Percentiles rank a stretch among this genome's conserved stretches.
Conservation (phyloP, 352 stramenopile species). For the Globisporangium nunn region DNA sequence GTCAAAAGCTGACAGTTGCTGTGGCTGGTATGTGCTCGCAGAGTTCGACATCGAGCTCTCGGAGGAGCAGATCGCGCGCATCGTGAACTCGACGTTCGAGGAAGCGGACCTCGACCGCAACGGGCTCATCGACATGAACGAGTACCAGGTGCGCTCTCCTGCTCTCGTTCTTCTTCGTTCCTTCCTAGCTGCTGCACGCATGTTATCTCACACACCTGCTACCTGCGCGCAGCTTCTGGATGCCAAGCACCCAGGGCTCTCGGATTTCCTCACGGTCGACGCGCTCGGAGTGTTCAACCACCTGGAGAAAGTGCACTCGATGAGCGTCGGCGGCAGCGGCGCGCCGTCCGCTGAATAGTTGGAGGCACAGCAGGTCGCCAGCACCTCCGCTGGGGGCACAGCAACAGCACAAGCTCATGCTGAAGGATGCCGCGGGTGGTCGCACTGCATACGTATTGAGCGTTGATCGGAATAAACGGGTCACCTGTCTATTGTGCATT, state of each 20-base stretch:
- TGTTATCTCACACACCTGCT: not conserved
- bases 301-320: slow-evolving; percentile 79
- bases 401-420: not conserved
- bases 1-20: no score
- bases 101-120: slow-evolving; percentile 77
- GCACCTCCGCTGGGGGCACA: no score
- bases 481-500: slow-evolving; percentile 3
- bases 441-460: not conserved
- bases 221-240: slow-evolving; percentile 43
- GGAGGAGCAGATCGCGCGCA: slow-evolving; percentile 65
- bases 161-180: no score
- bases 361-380: not conserved
- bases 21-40: slow-evolving; percentile 9
- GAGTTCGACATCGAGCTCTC: slow-evolving; percentile 76
- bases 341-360: slow-evolving; percentile 10
- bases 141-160: slow-evolving; percentile 52
- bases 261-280: slow-evolving; percentile 84
- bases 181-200: not conserved
- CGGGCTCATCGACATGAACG: slow-evolving; percentile 66
- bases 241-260: slow-evolving; percentile 74
- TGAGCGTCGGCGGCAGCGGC: slow-evolving; percentile 31
- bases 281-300: slow-evolving; percentile 75
- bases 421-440: not conserved
- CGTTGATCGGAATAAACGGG: not conserved
- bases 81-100: slow-evolving; percentile 80